Base-by-base conservation (phyloP, 306 rosid species). In the Lupinus albus region DNA sequence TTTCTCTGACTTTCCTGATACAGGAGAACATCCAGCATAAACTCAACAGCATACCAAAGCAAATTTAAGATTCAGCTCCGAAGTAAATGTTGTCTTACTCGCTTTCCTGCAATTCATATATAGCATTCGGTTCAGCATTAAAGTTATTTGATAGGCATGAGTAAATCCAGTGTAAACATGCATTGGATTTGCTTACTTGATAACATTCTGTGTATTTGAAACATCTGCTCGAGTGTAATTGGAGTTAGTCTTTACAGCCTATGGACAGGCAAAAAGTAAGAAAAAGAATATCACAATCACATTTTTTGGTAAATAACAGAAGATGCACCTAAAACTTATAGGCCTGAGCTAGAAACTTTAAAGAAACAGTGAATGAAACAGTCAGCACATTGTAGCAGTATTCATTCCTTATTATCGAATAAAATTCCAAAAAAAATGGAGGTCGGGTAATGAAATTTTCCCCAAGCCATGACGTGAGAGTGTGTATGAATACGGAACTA, bases 31-130 rank as follows among this genome's bases (percentile, higher is more conserved):
- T 59, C 73, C 72, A 77, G 60, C 66, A 76, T 55, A 80, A 83
- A 72, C 35, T 72, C 73, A 32, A 55, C 81, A 17, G 71, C 77
- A 42, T 7, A 61, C 67, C 68, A 52, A 65, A 21, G 79, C 76
- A 79, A 79, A 77, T 50, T 82, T 76, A 76, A 84, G 76, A 76
- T 68, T 86, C 78, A 72, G 71, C 84, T 83, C 86, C 82, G 80
- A 75, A 60, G 82, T 41, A 35, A 83, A 71, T 69, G 61, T 65
- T 42, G 76, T 80, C 84, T 84, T 86, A 74, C 88, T 82, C 14
- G 66, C 67, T 73, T 71, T 73, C 91, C 95, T 84, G 78, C 78
- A 84, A 70, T 38, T 61, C 70, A 67, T 41, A 66, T 32, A 62
- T 15, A 71, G 64, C 13, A 75, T 65, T 61, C 64, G 16, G 61